Conservation (phyloP, 1,139 yeast species). For the Suhomyces maxii region DNA sequence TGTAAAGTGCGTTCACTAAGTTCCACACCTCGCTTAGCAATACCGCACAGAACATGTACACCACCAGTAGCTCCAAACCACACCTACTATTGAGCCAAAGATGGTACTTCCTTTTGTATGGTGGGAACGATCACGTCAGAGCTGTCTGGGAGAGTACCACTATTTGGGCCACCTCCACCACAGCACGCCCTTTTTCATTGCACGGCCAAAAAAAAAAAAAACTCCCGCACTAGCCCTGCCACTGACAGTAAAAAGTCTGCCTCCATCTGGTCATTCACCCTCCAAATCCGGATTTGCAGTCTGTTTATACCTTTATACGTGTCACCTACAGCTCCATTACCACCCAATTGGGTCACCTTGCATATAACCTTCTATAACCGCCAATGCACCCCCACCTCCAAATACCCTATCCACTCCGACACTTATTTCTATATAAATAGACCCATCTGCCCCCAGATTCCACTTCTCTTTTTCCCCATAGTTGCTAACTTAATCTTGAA, state of each 20-base stretch:
- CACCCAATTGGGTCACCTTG: no score
- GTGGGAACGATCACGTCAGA: not conserved
- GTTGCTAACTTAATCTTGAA: no score
- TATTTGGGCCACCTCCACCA: no score
- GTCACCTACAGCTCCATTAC: no score
- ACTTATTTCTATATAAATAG: not conserved
- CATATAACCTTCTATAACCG: not conserved
- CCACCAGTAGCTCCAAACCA: not conserved
- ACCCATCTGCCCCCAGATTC: not conserved
- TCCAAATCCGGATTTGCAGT: not conserved
- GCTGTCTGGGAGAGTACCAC: not conserved
- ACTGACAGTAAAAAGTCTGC: no score
- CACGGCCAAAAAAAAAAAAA: no score
- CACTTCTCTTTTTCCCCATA: not conserved
- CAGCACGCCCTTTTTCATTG: no score
- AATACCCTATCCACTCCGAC: not conserved
- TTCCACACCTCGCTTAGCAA: conserved; percentile 6
- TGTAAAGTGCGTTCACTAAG: not conserved
- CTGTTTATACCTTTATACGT: no score
- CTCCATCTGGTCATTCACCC: not conserved
- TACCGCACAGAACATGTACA: conserved; percentile 1
- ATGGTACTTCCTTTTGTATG: no score
- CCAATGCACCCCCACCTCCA: not conserved
- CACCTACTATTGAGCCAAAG: not conserved
- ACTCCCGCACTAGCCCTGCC: no score